These are phyloP conservation scores for Hypoxylon sp. DNA, from an alignment of 2,329 filamentous ascomycete species.

Conservation along the genomic window DNA sequence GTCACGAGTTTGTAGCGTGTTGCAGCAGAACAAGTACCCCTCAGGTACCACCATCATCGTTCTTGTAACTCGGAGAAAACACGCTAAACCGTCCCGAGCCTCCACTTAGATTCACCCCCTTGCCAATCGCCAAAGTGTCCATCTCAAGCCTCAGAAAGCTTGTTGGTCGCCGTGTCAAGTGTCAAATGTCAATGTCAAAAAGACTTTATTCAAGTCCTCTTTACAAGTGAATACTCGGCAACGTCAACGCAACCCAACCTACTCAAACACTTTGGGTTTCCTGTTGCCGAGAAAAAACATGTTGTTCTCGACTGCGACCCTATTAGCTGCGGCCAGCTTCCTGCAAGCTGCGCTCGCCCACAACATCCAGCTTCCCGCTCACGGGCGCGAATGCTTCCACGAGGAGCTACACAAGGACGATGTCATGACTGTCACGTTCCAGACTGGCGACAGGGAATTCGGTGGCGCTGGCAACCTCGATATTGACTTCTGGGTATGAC, in stretches of 20 bases:
- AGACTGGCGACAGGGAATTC: constrained; percentile 97
- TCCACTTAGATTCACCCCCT: constrained; percentile 34
- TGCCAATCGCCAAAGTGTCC: constrained; percentile 52
- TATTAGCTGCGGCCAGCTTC: constrained; percentile 68
- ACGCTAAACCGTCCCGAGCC: constrained; percentile 45
- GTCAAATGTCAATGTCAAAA: background rate
- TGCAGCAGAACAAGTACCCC: constrained; percentile 32
- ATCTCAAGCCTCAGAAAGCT: constrained; percentile 35
- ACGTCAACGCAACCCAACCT: constrained; percentile 25
- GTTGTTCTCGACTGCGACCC: constrained; percentile 61
- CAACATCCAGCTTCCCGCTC: constrained; percentile 94
- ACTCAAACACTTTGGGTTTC: constrained; percentile 16
- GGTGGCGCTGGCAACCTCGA: constrained; percentile 94
- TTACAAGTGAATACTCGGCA: constrained; percentile 20
- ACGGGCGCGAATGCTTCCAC: constrained; percentile 98
- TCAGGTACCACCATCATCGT: constrained; percentile 25
- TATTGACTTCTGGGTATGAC: constrained; percentile 95
- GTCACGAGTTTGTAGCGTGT: constrained; percentile 35
- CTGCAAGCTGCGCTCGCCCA: constrained; percentile 76
- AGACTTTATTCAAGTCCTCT: constrained; percentile 11
- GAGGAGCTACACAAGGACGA: constrained; percentile 93
- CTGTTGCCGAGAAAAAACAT: constrained; percentile 52
- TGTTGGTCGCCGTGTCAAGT: background rate
- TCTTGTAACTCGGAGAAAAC: constrained; percentile 20
- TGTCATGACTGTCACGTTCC: constrained; percentile 98